Evolutionary conservation across 2,329 filamentous ascomycete species (phyloP).

Genomic region (Nothophaeocryptopus gaeumannii): DNA sequence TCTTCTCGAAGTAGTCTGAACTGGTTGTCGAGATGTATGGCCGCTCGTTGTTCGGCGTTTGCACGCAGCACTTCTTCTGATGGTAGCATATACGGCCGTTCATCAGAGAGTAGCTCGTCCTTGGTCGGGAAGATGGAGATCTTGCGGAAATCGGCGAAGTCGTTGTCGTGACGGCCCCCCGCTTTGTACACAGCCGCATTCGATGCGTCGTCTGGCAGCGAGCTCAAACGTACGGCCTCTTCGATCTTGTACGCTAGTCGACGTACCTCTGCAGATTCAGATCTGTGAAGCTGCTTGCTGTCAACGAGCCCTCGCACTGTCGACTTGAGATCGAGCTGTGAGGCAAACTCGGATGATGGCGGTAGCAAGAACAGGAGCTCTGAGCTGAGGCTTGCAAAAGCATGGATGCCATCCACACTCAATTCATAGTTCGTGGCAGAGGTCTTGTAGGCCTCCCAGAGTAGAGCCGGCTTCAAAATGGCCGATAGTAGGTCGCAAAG

Average conservation of each 20-base stretch:
- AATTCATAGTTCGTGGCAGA: not conserved
- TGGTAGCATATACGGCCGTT: slow-evolving; percentile 56
- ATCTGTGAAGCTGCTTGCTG: too few relatives aligned
- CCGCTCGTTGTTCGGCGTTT: slow-evolving; percentile 38
- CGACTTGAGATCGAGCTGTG: too few relatives aligned
- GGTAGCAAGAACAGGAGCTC: not conserved
- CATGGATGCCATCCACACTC: not conserved
- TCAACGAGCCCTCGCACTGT: too few relatives aligned
- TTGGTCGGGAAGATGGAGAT: slow-evolving; percentile 64
- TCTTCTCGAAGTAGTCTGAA: slow-evolving; percentile 71
- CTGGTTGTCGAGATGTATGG: slow-evolving; percentile 70
- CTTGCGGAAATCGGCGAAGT: slow-evolving; percentile 59
- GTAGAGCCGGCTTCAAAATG: not conserved
- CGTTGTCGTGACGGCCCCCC: slow-evolving; percentile 72
- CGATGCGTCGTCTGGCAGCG: not conserved
- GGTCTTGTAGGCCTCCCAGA: not conserved
- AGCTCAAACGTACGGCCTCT: not conserved
- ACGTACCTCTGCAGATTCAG: too few relatives aligned
- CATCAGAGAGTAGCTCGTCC: slow-evolving; percentile 58
- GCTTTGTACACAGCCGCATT: not conserved
- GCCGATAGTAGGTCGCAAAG: not conserved
- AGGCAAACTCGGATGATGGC: too few relatives aligned
- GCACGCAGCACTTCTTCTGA: slow-evolving; percentile 53
- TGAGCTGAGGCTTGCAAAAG: not conserved
- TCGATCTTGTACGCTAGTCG: too few relatives aligned